Evolutionary conservation across 176 grass and related monocot species (phyloP), one percentile per base, ranked within the genome.

Genomic region (Carex myosuroides): DNA sequence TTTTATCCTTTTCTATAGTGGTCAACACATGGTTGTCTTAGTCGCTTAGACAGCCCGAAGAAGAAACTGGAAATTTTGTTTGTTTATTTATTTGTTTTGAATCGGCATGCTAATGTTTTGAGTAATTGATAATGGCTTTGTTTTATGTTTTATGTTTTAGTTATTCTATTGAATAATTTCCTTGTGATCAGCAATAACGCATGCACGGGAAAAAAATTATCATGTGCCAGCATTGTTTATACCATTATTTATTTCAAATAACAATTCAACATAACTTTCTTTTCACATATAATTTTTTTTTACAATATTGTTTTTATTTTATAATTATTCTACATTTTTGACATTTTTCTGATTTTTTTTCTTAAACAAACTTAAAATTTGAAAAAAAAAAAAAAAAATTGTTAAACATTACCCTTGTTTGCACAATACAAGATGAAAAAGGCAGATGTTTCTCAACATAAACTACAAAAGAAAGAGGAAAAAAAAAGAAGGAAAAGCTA

Each of bases 401-500:
- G 8, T 46, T 8, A 48, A 48, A 11, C 44, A 48, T 24, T 24
- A 24, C 22, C 22, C 22, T 24, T 24, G 22, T 56, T 57, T 56
- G 73, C 73, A 56, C 14, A 78, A 78, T 32, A 78, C 52, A 78
- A 32, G 13, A 10, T 29, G 14, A 33, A 78, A 78, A 29, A 57
- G 13, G 24, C 7, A 30, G 52, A 78, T 78, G 26, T 78, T 44
- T 18, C 52, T 78, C 13, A 33, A 17, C 13, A 57, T 32, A 55
- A 44, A 18, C 73, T 56, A 78, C 13, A 78, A 74, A 32, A 78
- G 10, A 73, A 50, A 73, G 0, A 17, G 21, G 0, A 17, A 44
- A 70, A 6, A 37, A 42, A 64, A 35, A 44, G 22, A 64, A 35
- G 20, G 3, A 37, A 24, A 50, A 12, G 41, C 88, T 95, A 99